phyloP scores from a whole-genome alignment of 2,329 filamentous ascomycete genomes.

The Didymella pinodella region DNA sequence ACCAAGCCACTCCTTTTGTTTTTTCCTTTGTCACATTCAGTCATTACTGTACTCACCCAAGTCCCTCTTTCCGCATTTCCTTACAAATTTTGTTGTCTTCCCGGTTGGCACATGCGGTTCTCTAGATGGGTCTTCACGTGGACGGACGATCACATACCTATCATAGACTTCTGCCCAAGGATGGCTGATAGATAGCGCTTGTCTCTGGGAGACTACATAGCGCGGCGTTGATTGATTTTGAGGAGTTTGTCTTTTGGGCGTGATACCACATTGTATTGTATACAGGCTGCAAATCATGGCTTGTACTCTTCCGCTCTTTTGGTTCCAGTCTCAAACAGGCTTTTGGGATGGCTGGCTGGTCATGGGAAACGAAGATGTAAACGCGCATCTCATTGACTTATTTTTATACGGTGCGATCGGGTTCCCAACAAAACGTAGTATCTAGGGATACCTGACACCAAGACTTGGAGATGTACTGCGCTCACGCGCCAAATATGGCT shows the following conservation, averaged over 20 bases:
- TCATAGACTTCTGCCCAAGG: neutral
- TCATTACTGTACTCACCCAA: constrained; percentile 36
- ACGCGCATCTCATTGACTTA: neutral
- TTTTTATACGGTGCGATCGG: constrained; percentile 6
- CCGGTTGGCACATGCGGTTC: constrained; percentile 34
- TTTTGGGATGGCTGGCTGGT: constrained; percentile 11
- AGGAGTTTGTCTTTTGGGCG: constrained; percentile 21
- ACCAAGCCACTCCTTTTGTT: constrained; percentile 46
- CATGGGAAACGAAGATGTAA: constrained; percentile 1
- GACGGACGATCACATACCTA: constrained; percentile 3
- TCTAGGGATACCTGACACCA: constrained; percentile 5
- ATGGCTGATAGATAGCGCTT: constrained; percentile 13
- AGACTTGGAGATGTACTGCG: constrained; percentile 16
- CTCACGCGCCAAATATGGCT: constrained; percentile 12
- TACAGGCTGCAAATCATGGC: constrained; percentile 28
- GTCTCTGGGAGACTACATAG: constrained; percentile 30
- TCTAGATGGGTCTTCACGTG: constrained; percentile 8
- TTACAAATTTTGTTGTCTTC: constrained; percentile 20
- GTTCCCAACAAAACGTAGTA: constrained; percentile 8
- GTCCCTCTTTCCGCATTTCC: constrained; percentile 42
- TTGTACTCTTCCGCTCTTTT: constrained; percentile 32
- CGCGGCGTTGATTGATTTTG: constrained; percentile 38
- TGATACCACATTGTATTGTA: constrained; percentile 43
- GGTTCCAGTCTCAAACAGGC: neutral
- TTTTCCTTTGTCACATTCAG: constrained; percentile 49